Base-by-base conservation (phyloP, 2,329 filamentous ascomycete species). In the Nakataea oryzae region DNA sequence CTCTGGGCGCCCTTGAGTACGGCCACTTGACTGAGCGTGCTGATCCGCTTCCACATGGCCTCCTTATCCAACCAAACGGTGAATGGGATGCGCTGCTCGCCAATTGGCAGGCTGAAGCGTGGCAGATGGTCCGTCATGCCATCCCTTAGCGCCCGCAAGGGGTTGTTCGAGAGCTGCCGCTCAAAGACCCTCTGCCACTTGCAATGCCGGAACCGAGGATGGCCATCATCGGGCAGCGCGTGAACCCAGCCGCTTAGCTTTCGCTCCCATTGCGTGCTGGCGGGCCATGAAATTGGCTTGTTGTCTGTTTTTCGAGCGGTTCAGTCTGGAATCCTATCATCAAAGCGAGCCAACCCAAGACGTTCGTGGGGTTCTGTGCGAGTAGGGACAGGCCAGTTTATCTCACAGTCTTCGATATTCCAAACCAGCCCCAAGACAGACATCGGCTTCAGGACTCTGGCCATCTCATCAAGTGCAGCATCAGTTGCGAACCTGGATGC, bases 351-450 rank as follows among this genome's bases (percentile, higher is more conserved):
- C 30, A 59, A 21, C 24, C 27, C 27, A 8, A 57, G 54, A 24
- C 2, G 57, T 4, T 24, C 8, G 14, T 24, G 41, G 17, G 21
- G 57, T 41, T 9, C 24, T 50, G 14, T 26, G 29, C n/a, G 5
- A 30, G n/a, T 24, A 28, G 8, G 34, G n/a, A 21, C 12, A 21
- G 17, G 17, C 4, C 14, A 41, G 8, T 41, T 59, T 62, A 74
- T 24, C 80, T 69, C 73, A 87, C 86, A 90, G 66, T 89, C 85
- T 70, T 90, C 87, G 63, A 87, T 77, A 67, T 90, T 91, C 88
- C 89, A 91, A 61, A 91, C 86, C 71, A 89, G 72, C 17, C 85
- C 88, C 30, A 91, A 76, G 30, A 78, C 77, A 8, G 81, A 82
- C 8, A 80, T 80, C 0, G 84, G 84, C 68, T 81, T 81, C 58